Evolutionary conservation across 2,329 filamentous ascomycete species (phyloP).

Genomic region (Pseudocercospora fijiensis): DNA sequence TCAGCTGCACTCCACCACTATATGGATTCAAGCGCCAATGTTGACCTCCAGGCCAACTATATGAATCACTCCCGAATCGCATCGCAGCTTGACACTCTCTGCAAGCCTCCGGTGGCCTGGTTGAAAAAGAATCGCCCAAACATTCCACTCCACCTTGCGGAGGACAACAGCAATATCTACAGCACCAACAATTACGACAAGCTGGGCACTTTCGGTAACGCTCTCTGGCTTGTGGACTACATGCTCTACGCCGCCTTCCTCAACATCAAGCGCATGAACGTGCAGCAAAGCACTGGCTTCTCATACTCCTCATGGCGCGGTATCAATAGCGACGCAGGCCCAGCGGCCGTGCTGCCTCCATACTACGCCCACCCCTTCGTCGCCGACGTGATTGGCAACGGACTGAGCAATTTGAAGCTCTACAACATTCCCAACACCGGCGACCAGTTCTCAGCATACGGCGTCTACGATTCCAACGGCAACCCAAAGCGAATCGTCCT

Average conservation of each 20-base stretch:
- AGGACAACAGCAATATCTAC: slow-evolving; percentile 22
- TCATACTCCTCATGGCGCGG: slow-evolving; percentile 17
- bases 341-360: slow-evolving; percentile 20
- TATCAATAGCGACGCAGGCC: slow-evolving; percentile 9
- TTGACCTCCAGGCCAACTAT: slow-evolving; percentile 18
- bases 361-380: slow-evolving; percentile 25
- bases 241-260: slow-evolving; percentile 19
- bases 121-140: slow-evolving; percentile 14
- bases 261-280: slow-evolving; percentile 18
- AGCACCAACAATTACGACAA: slow-evolving; percentile 14
- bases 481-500: slow-evolving; percentile 17
- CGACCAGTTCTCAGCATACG: slow-evolving; percentile 19
- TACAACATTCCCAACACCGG: slow-evolving; percentile 13
- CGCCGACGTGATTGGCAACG: slow-evolving; percentile 21
- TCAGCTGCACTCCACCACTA: slow-evolving; percentile 17
- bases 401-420: slow-evolving; percentile 8
- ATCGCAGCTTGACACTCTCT: slow-evolving; percentile 8
- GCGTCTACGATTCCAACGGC: slow-evolving; percentile 15
- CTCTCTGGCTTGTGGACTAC: slow-evolving; percentile 21
- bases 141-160: slow-evolving; percentile 14
- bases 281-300: slow-evolving; percentile 24
- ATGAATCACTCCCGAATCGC: slow-evolving; percentile 22
- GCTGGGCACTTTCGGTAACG: slow-evolving; percentile 17
- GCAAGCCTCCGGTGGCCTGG: slow-evolving; percentile 14
- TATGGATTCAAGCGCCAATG: slow-evolving; percentile 14